phyloP scores from a whole-genome alignment of 257 asterid genomes.

The Nicotiana sylvestris region DNA sequence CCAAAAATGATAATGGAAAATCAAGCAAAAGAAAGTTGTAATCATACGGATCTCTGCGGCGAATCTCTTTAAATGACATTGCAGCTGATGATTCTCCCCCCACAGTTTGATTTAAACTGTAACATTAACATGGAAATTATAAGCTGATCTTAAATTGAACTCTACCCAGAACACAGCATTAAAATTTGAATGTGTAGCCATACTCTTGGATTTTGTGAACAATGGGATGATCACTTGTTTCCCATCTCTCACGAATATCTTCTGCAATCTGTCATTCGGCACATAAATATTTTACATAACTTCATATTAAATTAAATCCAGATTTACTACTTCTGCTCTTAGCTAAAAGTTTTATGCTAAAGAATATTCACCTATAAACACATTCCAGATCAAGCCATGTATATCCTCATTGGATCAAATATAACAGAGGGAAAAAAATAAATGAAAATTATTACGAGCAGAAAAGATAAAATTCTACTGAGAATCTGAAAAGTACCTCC shows the following conservation, averaged over 20 bases:
- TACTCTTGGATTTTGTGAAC: conserved; percentile 97
- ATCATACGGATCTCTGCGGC: conserved; percentile 88
- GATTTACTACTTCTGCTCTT: neutral
- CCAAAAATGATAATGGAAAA: neutral
- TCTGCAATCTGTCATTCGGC: conserved; percentile 66
- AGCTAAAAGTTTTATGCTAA: neutral
- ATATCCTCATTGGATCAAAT: neutral
- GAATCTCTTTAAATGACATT: conserved; percentile 90
- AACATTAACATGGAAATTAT: conserved; percentile 22
- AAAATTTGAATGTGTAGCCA: conserved; percentile 10
- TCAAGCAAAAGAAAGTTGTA: conserved; percentile 8
- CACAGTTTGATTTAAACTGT: conserved; percentile 84
- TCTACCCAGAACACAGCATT: neutral
- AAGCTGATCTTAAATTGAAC: conserved; percentile 2
- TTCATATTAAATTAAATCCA: neutral
- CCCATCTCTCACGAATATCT: conserved; percentile 94
- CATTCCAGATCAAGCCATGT: neutral
- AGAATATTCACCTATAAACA: neutral
- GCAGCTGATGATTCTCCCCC: conserved; percentile 95
- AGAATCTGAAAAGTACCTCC: conserved; percentile 53
- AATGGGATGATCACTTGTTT: conserved; percentile 90
- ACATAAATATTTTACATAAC: conserved; percentile 9
- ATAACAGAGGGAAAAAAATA: neutral
- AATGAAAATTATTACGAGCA: neutral
- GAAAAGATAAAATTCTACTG: neutral